Evolutionary conservation across 2,329 filamentous ascomycete species (phyloP), one percentile per base, ranked within the genome.

Genomic region (Dothiorella sarmentorum): DNA sequence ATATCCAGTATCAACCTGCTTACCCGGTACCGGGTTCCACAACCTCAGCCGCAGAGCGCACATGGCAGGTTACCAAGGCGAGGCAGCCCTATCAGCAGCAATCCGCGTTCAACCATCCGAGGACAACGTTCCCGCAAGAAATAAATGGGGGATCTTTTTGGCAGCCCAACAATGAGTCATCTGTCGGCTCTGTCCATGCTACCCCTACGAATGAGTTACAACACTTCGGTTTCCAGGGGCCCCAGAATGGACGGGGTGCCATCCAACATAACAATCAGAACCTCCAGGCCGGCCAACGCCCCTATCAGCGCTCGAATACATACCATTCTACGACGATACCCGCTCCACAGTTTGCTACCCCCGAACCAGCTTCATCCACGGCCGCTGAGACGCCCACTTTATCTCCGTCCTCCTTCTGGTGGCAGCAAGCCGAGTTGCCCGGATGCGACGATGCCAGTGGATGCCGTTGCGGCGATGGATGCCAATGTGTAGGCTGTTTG

Each of bases 401-500:
- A 0, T 75, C 73, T 2, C 71, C 72, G 0, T 72, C 71, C 3
- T 67, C 70, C 0, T 75, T 69, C 59, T 69, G 73, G 56, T 71
- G 71, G 67, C 69, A 71, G 51, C 65, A 72, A 45, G 65, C 73
- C 61, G 66, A 66, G 0, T 62, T 75, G 1, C 72, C 73, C 5
- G 66, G 73, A 15, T 82, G 80, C 64, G 75, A 74, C 31, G 76
- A 82, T 60, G 67, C 73, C 3, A 78, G 74, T 5, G 80, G 79
- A 3, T 82, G 80, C 59, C 77, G 78, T 61, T 82, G 80, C 59
- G 79, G 78, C 15, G 76, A 76, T 58, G 78, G 79, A 37, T 82
- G 80, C 63, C 73, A 68, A 57, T 82, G 80, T 62, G 71, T 79
- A n/a, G 79, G 78, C 13, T 82, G 80, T 63, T 68, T 81, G 11